Evolutionary conservation across 1,284 basidiomycete species (phyloP).

Genomic region (Fomitopsis pinicola): DNA sequence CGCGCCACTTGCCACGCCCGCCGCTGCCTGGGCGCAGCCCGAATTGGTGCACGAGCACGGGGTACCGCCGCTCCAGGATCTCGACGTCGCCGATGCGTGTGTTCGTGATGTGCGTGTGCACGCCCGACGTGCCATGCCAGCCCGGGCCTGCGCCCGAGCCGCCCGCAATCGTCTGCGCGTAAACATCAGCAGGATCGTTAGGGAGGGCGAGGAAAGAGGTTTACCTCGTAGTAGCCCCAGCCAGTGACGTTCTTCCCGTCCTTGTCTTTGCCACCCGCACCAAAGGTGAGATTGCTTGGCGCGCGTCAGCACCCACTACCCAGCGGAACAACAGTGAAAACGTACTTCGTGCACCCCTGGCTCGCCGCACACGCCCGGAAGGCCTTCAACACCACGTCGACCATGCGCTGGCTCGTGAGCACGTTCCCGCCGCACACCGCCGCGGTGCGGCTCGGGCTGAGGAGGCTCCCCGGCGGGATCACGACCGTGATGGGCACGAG

Average conservation of each 20-base stretch:
- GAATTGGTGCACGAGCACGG: slow-evolving; percentile 83
- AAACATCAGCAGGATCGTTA: not conserved
- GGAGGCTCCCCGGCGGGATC: slow-evolving; percentile 77
- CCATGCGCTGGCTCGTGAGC: slow-evolving; percentile 88
- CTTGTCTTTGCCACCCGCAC: slow-evolving; percentile 81
- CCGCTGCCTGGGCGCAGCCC: slow-evolving; percentile 75
- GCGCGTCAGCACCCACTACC: not conserved
- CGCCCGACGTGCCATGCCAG: slow-evolving; percentile 89
- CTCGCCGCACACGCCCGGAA: slow-evolving; percentile 92
- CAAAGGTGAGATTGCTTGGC: slow-evolving; percentile 85
- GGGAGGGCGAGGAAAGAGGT: slow-evolving; percentile 5
- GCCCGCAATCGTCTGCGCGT: slow-evolving; percentile 81
- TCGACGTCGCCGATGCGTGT: slow-evolving; percentile 92
- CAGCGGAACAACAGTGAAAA: slow-evolving; percentile 2
- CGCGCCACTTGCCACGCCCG: slow-evolving; percentile 74
- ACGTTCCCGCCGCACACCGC: slow-evolving; percentile 95
- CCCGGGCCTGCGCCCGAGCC: slow-evolving; percentile 88
- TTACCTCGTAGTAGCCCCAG: slow-evolving; percentile 93
- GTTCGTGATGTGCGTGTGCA: slow-evolving; percentile 92
- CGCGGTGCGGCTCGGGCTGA: slow-evolving; percentile 81
- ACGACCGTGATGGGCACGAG: slow-evolving; percentile 78
- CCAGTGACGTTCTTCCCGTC: slow-evolving; percentile 75
- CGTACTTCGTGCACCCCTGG: slow-evolving; percentile 90
- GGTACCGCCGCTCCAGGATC: slow-evolving; percentile 88
- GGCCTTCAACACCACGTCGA: slow-evolving; percentile 92